A percentile compares a stretch with the other conserved stretches of the same genome.
Conservation (phyloP, 2,329 filamentous ascomycete species). For the Helminthosporium solani region DNA sequence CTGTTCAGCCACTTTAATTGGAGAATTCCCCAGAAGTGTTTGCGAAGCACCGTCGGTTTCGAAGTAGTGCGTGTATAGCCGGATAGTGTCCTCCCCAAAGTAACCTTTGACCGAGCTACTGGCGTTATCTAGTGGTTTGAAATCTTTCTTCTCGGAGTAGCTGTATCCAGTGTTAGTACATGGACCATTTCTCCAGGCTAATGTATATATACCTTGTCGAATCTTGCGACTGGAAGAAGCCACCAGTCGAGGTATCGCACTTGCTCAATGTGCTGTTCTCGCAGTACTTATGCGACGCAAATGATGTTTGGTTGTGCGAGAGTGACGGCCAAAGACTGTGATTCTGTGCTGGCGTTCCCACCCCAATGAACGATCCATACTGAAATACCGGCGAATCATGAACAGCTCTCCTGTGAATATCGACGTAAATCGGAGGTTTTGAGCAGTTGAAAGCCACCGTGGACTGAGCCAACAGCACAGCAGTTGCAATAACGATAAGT, state of each 20-base stretch:
- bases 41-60: slow-evolving; percentile 41
- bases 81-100: slow-evolving; percentile 39
- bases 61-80: slow-evolving; percentile 45
- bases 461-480: slow-evolving; percentile 40
- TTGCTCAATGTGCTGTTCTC: slow-evolving; percentile 35
- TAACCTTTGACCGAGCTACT: slow-evolving; percentile 26
- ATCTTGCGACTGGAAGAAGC: slow-evolving; percentile 32
- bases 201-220: slow-evolving; percentile 33
- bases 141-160: slow-evolving; percentile 23
- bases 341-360: slow-evolving; percentile 47
- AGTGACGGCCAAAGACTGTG: slow-evolving; percentile 48
- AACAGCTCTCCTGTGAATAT: slow-evolving; percentile 48
- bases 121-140: slow-evolving; percentile 29
- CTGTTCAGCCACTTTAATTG: slow-evolving; percentile 36
- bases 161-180: slow-evolving; percentile 21
- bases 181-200: not conserved
- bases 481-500: slow-evolving; percentile 26
- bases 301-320: slow-evolving; percentile 45
- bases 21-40: slow-evolving; percentile 38
- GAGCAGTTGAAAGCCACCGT: slow-evolving; percentile 43
- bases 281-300: slow-evolving; percentile 42
- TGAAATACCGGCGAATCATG: slow-evolving; percentile 43
- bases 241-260: slow-evolving; percentile 36
- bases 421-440: slow-evolving; percentile 45
- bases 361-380: slow-evolving; percentile 49